These are phyloP conservation scores for Hortiboletus flavorubellus DNA, from an alignment of 768 basidiomycete species.

Conservation along the genomic window DNA sequence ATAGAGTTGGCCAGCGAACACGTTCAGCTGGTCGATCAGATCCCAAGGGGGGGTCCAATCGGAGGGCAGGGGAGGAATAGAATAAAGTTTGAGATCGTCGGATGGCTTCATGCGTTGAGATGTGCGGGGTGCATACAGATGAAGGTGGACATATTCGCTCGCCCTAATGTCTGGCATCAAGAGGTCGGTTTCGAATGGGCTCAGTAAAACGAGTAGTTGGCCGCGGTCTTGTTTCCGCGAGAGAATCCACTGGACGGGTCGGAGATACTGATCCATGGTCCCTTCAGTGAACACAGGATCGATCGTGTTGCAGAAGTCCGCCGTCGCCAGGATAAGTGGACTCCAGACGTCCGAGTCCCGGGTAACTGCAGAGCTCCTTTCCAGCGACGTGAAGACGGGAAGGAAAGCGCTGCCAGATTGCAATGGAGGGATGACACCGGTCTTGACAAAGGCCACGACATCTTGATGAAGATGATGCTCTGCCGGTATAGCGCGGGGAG, in stretches of 20 bases:
- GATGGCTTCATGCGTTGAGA: slow-evolving; percentile 33
- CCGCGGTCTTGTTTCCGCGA: neutral
- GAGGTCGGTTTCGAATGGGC: slow-evolving; percentile 34
- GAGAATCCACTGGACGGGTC: slow-evolving; percentile 25
- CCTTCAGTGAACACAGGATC: neutral
- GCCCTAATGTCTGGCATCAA: slow-evolving; percentile 37
- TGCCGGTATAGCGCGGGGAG: slow-evolving; percentile 21
- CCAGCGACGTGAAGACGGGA: slow-evolving; percentile 9
- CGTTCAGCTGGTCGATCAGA: too few species aligned
- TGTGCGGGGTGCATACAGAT: slow-evolving; percentile 39
- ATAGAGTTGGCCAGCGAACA: slow-evolving; percentile 3
- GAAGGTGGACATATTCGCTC: slow-evolving; percentile 34
- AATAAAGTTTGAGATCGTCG: slow-evolving; percentile 27
- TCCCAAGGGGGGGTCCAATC: neutral
- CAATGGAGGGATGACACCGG: slow-evolving; percentile 20
- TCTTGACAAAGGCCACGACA: slow-evolving; percentile 20
- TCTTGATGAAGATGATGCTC: slow-evolving; percentile 15
- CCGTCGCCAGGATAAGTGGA: slow-evolving; percentile 3
- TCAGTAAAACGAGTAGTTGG: neutral
- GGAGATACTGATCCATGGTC: slow-evolving; percentile 10
- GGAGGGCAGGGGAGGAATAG: slow-evolving; percentile 2
- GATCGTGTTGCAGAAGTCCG: slow-evolving; percentile 10
- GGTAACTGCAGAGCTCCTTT: neutral
- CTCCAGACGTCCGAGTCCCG: slow-evolving; percentile 21
- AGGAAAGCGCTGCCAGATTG: slow-evolving; percentile 19